A percentile compares a stretch with the other conserved stretches of the same genome.
Evolutionary conservation across 2,329 filamentous ascomycete species (phyloP).

Genomic region (Ophiostoma sp.): DNA sequence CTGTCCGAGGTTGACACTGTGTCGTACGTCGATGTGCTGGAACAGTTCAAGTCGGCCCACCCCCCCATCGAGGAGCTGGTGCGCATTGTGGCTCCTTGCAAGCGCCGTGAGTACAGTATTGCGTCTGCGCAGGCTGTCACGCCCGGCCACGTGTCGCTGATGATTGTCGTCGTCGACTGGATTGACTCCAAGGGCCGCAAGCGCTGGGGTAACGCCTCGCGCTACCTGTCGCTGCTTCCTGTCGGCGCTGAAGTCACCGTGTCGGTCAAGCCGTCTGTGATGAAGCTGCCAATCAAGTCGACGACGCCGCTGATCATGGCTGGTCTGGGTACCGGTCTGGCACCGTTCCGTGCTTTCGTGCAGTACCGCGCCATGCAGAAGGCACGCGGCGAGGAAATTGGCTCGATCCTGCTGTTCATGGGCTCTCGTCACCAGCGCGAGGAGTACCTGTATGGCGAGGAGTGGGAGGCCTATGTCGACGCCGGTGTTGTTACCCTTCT

Average conservation of each 20-base stretch:
- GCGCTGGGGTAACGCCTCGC: constrained; percentile 87
- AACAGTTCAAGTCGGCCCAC: constrained; percentile 84
- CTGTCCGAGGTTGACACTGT: constrained; percentile 85
- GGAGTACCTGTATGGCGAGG: constrained; percentile 97
- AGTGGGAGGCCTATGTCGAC: constrained; percentile 97
- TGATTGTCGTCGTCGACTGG: constrained; percentile 98
- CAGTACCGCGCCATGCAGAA: constrained; percentile 98
- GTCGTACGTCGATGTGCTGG: constrained; percentile 83
- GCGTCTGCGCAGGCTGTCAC: constrained; percentile 94
- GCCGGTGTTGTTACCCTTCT: constrained; percentile 92
- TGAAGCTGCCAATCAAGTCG: constrained; percentile 88
- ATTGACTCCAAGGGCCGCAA: constrained; percentile 80
- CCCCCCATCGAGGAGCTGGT: constrained; percentile 84
- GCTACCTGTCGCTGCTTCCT: constrained; percentile 73
- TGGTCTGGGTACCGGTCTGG: constrained; percentile 93
- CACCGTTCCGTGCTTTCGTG: constrained; percentile 98
- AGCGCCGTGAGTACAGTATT: constrained; percentile 98
- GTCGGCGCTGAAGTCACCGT: constrained; percentile 77
- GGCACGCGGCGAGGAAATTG: constrained; percentile 92
- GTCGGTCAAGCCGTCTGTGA: constrained; percentile 95
- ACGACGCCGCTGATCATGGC: constrained; percentile 98
- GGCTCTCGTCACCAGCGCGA: constrained; percentile 95
- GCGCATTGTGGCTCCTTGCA: constrained; percentile 82
- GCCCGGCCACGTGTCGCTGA: constrained; percentile 80
- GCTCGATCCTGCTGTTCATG: constrained; percentile 89